These are phyloP conservation scores for Speleostelium caveatum DNA, from an alignment of 78 protist species.

Conservation along the genomic window DNA sequence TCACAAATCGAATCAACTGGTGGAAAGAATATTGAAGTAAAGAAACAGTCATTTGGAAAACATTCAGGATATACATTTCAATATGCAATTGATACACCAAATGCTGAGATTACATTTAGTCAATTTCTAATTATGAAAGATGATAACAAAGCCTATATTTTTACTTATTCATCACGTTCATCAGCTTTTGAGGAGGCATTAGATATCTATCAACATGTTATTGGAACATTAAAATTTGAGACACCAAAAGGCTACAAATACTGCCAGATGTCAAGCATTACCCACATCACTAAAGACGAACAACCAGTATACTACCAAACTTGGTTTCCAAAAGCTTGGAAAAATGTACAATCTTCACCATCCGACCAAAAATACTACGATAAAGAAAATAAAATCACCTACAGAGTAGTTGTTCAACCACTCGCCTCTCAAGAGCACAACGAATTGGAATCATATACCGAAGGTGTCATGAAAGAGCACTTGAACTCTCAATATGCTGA, in stretches of 20 bases:
- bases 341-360: background rate
- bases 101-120: background rate
- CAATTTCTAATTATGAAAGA: slow-evolving; percentile 9
- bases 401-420: background rate
- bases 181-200: background rate
- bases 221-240: background rate
- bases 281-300: background rate
- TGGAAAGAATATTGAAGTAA: slow-evolving; percentile 10
- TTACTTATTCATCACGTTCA: background rate
- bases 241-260: slow-evolving; percentile 29
- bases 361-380: background rate
- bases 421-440: background rate
- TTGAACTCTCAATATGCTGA: background rate
- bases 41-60: background rate
- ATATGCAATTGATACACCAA: background rate
- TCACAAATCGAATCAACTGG: slow-evolving; percentile 9
- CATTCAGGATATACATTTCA: background rate
- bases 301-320: background rate
- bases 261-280: background rate
- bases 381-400: background rate
- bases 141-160: background rate
- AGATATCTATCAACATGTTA: background rate
- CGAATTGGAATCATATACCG: background rate
- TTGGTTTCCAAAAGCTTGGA: background rate
- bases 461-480: background rate